A percentile compares a stretch with the other conserved stretches of the same genome.
phyloP scores from a whole-genome alignment of 2,329 filamentous ascomycete species.

The Bisporella sp. region DNA sequence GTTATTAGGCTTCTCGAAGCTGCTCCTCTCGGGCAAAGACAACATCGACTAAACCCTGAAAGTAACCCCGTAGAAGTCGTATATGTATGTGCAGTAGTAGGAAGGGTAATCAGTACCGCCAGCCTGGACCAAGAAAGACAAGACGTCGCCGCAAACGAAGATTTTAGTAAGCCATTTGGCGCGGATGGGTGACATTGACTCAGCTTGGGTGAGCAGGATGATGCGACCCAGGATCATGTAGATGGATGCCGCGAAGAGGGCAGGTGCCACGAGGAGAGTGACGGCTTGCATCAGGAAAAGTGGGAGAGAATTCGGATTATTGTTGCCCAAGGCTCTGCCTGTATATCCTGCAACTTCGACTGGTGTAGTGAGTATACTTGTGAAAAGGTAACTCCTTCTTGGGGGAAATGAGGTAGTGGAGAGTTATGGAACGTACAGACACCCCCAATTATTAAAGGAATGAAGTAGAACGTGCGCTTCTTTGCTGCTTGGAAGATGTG shows the following conservation, averaged over 20 bases:
- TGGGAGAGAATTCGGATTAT: slow-evolving; percentile 7
- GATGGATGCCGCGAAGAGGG: slow-evolving; percentile 31
- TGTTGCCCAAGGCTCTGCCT: neutral
- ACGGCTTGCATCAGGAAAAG: slow-evolving; percentile 29
- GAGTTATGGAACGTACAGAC: slow-evolving; percentile 13
- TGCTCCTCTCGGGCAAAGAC: neutral
- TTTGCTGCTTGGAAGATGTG: slow-evolving; percentile 32
- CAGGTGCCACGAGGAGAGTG: slow-evolving; percentile 30
- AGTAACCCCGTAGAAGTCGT: neutral
- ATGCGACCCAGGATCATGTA: slow-evolving; percentile 19
- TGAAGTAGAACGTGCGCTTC: slow-evolving; percentile 23
- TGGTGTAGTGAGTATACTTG: neutral
- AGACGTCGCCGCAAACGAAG: slow-evolving; percentile 36
- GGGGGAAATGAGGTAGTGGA: no score
- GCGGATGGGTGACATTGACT: slow-evolving; percentile 27
- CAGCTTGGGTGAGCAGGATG: slow-evolving; percentile 27
- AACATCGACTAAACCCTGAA: neutral
- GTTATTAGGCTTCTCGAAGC: neutral
- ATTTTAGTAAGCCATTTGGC: slow-evolving; percentile 31
- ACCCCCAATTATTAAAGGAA: slow-evolving; percentile 19
- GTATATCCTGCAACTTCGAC: neutral
- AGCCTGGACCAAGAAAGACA: slow-evolving; percentile 34
- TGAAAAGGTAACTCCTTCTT: no score
- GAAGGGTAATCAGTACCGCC: slow-evolving; percentile 5
- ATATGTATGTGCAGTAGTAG: neutral